Evolutionary conservation across 495 filamentous ascomycete species (phyloP).

Genomic region (Hyaloscypha bicolor): DNA sequence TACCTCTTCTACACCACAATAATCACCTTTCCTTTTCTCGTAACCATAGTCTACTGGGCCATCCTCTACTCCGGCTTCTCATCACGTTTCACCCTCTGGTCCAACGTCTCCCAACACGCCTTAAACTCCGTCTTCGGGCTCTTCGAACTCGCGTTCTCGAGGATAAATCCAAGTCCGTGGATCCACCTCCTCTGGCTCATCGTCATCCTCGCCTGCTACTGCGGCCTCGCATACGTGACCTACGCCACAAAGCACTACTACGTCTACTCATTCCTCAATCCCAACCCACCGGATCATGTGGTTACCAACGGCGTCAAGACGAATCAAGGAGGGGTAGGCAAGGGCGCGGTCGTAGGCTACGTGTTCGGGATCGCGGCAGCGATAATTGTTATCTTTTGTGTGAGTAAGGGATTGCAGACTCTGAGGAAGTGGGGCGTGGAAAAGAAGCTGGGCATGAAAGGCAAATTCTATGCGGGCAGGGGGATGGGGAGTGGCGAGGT

Average conservation of each 20-base stretch:
- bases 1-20: constrained; percentile 66
- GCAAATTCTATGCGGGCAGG: constrained; percentile 43
- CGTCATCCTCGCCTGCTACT: constrained; percentile 68
- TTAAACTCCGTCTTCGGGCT: constrained; percentile 73
- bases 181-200: constrained; percentile 59
- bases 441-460: constrained; percentile 47
- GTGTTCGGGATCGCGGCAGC: constrained; percentile 65
- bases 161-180: constrained; percentile 59
- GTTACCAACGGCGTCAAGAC: constrained; percentile 41
- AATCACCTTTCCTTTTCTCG: constrained; percentile 69
- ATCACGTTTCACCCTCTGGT: constrained; percentile 58
- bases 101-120: constrained; percentile 73
- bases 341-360: constrained; percentile 53
- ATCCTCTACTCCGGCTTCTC: constrained; percentile 56
- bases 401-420: constrained; percentile 50
- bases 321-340: constrained; percentile 34
- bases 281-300: constrained; percentile 35
- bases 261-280: constrained; percentile 74
- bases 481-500: constrained; percentile 28
- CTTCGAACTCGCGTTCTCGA: constrained; percentile 69
- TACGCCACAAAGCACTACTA: constrained; percentile 70
- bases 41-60: constrained; percentile 66
- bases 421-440: constrained; percentile 54
- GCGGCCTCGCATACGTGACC: constrained; percentile 74
- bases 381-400: constrained; percentile 63